Evolutionary conservation across 495 filamentous ascomycete genomes (phyloP).

Genomic region (Aspergillus homomorphus): DNA sequence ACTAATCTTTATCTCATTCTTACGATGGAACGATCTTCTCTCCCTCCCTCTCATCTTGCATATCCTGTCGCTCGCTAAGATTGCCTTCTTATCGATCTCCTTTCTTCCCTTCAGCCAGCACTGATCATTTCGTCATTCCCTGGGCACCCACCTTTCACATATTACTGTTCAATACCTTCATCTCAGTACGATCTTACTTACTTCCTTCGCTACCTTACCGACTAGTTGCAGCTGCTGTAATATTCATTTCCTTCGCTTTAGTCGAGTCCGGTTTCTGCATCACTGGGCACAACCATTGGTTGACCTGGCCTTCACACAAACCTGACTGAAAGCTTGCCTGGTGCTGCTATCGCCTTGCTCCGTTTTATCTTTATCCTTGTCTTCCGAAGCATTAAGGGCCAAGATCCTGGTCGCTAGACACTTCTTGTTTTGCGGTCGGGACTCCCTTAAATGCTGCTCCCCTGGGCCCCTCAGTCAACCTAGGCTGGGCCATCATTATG

Average conservation of each 20-base stretch:
- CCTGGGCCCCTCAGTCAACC: neutral
- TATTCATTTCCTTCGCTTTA: neutral
- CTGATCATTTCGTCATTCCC: neutral
- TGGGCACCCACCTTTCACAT: neutral
- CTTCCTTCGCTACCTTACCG: neutral
- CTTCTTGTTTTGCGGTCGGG: neutral
- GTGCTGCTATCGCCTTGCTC: neutral
- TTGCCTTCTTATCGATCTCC: neutral
- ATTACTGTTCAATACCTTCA: neutral
- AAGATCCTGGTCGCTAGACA: neutral
- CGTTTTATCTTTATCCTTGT: neutral
- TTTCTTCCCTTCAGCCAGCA: neutral
- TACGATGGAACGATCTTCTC: neutral
- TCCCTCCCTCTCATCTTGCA: neutral
- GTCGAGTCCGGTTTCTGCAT: neutral
- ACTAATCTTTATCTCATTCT: neutral
- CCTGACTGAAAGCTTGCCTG: neutral
- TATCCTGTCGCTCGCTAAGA: neutral
- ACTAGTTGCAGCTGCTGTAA: neutral
- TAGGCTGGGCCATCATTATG: conserved; percentile 8
- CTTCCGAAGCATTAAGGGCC: neutral
- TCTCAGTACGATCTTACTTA: neutral
- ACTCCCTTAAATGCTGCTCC: conserved; percentile 9
- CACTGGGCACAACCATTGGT: neutral
- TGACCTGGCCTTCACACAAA: neutral